Evolutionary conservation across 257 asterid species (phyloP).

Genomic region (Capsicum baccatum): DNA sequence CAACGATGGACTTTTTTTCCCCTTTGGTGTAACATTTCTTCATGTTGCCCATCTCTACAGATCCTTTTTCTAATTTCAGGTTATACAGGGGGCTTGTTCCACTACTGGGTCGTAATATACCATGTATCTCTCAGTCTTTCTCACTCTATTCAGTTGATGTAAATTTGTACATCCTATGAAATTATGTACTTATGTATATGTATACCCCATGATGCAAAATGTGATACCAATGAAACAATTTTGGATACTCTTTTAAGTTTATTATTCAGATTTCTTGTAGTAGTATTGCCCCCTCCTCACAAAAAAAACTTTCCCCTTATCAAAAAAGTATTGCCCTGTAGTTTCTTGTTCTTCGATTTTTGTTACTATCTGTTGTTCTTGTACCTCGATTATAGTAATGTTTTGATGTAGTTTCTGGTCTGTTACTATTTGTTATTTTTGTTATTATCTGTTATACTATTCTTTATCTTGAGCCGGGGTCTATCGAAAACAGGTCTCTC

Average conservation of each 20-base stretch:
- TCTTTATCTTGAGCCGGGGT: too few species aligned
- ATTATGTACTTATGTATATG: background rate
- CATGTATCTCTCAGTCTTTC: slow-evolving; percentile 43
- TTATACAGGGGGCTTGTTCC: slow-evolving; percentile 54
- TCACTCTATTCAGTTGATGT: background rate
- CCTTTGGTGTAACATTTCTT: background rate
- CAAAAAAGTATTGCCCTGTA: background rate
- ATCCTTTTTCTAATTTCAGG: slow-evolving; percentile 39
- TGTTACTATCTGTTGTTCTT: background rate
- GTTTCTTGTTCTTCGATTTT: background rate
- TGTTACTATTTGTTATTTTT: too few species aligned
- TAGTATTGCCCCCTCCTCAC: background rate
- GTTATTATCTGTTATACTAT: too few species aligned
- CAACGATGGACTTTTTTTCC: slow-evolving; percentile 19
- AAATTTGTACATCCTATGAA: background rate
- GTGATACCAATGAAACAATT: background rate
- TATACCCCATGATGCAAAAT: background rate
- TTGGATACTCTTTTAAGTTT: background rate
- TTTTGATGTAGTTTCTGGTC: too few species aligned
- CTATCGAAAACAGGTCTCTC: too few species aligned
- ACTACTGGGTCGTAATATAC: slow-evolving; percentile 54
- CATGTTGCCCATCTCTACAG: slow-evolving; percentile 3
- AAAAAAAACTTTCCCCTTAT: too few species aligned
- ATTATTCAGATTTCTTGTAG: background rate
- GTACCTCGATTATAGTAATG: too few species aligned